phyloP scores from a whole-genome alignment of 2,329 filamentous ascomycete genomes.

The Aspergillus sp. region DNA sequence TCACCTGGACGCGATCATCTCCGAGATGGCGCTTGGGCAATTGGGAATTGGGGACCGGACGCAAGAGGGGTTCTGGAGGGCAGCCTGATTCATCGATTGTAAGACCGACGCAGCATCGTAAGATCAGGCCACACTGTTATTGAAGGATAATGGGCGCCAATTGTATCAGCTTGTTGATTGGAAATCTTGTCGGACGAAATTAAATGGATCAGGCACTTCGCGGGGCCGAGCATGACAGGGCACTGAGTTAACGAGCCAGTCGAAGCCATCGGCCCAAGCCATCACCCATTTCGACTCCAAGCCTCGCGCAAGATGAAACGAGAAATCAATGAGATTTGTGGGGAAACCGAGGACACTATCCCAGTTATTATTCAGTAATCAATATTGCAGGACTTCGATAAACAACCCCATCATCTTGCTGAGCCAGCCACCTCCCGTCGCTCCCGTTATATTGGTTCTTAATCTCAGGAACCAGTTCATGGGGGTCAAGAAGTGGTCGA shows the following conservation, averaged over 20 bases:
- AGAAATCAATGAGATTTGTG: constrained; percentile 1
- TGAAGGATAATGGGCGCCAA: neutral
- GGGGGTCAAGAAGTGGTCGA: neutral
- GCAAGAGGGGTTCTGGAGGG: neutral
- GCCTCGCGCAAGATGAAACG: constrained; percentile 9
- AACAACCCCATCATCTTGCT: neutral
- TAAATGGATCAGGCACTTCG: neutral
- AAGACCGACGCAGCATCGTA: neutral
- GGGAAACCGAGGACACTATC: constrained; percentile 6
- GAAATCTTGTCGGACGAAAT: constrained; percentile 3
- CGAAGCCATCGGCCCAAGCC: neutral
- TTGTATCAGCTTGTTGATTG: neutral
- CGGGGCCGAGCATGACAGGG: neutral
- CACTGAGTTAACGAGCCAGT: neutral
- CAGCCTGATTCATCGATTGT: neutral
- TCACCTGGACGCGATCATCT: neutral
- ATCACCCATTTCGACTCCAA: constrained; percentile 5
- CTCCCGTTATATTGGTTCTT: neutral
- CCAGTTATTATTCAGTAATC: neutral
- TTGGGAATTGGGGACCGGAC: neutral
- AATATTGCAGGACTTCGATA: neutral
- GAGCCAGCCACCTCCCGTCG: neutral
- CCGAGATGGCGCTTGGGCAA: neutral
- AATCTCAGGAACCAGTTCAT: constrained; percentile 8
- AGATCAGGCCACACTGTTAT: neutral